These are phyloP conservation scores for Ceratocystis ficicola DNA, from an alignment of 2,329 filamentous ascomycete species.

Conservation along the genomic window DNA sequence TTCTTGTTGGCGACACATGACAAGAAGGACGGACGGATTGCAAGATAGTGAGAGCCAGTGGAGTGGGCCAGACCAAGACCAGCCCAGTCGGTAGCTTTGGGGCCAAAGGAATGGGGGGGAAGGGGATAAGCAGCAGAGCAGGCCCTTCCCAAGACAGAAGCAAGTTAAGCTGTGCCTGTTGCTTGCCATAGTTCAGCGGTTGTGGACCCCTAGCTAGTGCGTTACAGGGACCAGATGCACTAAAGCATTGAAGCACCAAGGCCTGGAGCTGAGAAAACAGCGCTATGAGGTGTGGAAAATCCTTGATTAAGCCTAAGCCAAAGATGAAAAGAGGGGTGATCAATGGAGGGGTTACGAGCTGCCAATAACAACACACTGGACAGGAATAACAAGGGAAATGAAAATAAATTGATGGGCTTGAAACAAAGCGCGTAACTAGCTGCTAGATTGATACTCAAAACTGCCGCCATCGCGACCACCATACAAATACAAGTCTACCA, in stretches of 20 bases:
- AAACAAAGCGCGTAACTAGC: too few relatives aligned
- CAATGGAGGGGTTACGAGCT: too few relatives aligned
- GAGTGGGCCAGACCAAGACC: background rate
- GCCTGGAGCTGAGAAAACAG: background rate
- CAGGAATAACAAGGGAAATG: too few relatives aligned
- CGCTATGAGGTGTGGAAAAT: too few relatives aligned
- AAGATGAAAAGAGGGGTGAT: conserved; percentile 3
- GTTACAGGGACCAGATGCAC: background rate
- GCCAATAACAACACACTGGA: too few relatives aligned
- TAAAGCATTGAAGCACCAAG: background rate
- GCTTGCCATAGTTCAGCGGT: background rate
- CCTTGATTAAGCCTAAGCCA: background rate
- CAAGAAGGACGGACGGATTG: conserved; percentile 10
- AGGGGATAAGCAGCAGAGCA: background rate
- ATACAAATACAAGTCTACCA: too few relatives aligned
- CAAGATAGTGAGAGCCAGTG: background rate
- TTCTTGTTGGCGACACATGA: conserved; percentile 13
- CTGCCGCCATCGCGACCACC: too few relatives aligned
- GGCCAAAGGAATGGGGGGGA: too few relatives aligned
- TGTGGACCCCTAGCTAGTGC: background rate
- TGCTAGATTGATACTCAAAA: too few relatives aligned
- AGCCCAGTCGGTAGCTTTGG: background rate
- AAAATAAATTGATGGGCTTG: too few relatives aligned
- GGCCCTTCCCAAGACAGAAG: background rate
- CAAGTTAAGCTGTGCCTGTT: background rate